Evolutionary conservation across 176 grass and related monocot genomes (phyloP).

Genomic region (Avena eriantha): DNA sequence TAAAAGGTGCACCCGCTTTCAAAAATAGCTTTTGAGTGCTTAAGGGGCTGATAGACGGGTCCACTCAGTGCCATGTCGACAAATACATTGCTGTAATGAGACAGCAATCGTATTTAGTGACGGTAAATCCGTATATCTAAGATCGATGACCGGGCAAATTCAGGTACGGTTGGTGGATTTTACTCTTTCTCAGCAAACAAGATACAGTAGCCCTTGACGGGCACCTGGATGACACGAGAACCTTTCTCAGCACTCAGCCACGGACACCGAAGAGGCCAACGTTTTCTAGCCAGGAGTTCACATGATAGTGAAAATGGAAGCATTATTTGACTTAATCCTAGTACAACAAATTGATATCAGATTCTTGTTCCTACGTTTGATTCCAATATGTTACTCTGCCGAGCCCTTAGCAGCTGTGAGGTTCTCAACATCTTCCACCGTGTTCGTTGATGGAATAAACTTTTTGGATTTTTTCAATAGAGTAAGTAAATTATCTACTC

Average conservation of each 20-base stretch:
- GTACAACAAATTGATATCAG: not conserved
- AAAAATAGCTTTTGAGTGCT: too few relatives aligned
- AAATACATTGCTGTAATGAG: too few relatives aligned
- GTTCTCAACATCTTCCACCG: not conserved
- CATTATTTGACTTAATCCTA: not conserved
- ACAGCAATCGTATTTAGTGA: too few relatives aligned
- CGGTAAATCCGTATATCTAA: too few relatives aligned
- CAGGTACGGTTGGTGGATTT: too few relatives aligned
- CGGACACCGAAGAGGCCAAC: not conserved
- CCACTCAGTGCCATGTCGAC: too few relatives aligned
- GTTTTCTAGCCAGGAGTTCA: not conserved
- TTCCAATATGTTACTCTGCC: not conserved
- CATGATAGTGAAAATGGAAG: not conserved
- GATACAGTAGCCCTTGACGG: not conserved
- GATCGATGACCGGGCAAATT: too few relatives aligned
- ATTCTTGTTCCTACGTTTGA: not conserved
- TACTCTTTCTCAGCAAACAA: not conserved
- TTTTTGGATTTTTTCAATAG: not conserved
- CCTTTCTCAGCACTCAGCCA: not conserved
- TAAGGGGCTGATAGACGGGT: too few relatives aligned
- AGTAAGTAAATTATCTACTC: not conserved
- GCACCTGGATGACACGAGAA: not conserved
- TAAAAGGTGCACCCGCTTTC: too few relatives aligned
- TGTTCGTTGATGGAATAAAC: not conserved
- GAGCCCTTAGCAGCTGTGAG: not conserved